Conservation (phyloP, 2,329 filamentous ascomycete genomes). For the Verticillium longisporum region DNA sequence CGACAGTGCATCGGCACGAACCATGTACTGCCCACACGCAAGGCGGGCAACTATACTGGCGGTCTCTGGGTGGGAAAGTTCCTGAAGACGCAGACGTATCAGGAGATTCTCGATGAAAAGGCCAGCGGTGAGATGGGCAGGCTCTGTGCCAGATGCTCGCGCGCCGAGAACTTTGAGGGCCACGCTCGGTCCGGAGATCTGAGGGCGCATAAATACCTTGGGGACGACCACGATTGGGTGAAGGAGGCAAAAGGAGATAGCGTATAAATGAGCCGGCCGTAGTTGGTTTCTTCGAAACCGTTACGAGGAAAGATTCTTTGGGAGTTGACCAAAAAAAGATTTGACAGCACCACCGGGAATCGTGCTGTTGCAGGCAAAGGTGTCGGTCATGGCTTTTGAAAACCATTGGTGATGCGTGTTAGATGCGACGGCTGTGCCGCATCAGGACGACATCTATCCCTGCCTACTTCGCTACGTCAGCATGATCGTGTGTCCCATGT, state of each 20-base stretch:
- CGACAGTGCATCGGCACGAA: constrained; percentile 48
- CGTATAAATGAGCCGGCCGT: too few species aligned
- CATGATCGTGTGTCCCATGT: too few species aligned
- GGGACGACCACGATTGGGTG: constrained; percentile 37
- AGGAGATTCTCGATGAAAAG: constrained; percentile 34
- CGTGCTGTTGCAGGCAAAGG: too few species aligned
- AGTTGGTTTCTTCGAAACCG: too few species aligned
- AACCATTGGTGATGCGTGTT: too few species aligned
- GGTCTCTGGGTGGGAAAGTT: constrained; percentile 49
- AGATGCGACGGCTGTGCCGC: too few species aligned
- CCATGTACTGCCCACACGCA: constrained; percentile 43
- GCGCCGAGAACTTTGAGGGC: constrained; percentile 45
- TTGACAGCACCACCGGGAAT: too few species aligned
- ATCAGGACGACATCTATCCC: too few species aligned
- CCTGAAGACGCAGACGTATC: constrained; percentile 44
- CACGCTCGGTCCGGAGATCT: constrained; percentile 45
- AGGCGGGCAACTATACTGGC: constrained; percentile 40
- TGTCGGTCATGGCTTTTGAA: too few species aligned
- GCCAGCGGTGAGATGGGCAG: constrained; percentile 40
- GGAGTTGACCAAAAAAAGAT: too few species aligned
- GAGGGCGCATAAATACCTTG: constrained; percentile 33
- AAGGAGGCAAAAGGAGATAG: not conserved
- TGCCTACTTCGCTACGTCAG: too few species aligned
- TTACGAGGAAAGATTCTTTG: too few species aligned
- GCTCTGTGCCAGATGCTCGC: constrained; percentile 40